Conservation (phyloP, 192 early-diverging fungal genomes). For the Backusella sp. region DNA sequence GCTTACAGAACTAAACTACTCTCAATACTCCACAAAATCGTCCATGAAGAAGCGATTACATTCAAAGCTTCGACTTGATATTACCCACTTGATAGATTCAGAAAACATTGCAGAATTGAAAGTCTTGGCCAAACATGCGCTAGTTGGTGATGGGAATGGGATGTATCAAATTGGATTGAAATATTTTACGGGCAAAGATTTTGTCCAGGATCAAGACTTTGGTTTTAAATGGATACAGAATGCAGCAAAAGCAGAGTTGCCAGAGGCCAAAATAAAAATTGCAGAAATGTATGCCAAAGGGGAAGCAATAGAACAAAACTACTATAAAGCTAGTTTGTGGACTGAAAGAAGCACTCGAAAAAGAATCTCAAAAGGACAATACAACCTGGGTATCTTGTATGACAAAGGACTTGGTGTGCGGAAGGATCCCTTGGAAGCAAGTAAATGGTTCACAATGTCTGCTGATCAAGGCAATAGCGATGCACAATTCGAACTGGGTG, state of each 20-base stretch:
- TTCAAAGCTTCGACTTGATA: background rate
- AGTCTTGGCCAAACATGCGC: background rate
- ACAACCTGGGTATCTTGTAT: background rate
- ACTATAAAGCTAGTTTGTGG: background rate
- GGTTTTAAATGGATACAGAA: background rate
- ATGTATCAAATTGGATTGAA: conserved; percentile 2
- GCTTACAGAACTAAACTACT: background rate
- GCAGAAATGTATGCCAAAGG: background rate
- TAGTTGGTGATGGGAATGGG: background rate
- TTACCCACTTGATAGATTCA: background rate
- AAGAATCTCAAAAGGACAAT: background rate
- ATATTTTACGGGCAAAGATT: background rate
- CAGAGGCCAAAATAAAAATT: background rate
- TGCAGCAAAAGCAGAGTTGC: background rate
- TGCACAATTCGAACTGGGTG: background rate
- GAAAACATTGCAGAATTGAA: background rate
- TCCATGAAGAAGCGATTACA: background rate
- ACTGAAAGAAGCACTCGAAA: background rate
- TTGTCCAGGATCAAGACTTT: background rate
- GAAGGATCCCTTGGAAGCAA: background rate
- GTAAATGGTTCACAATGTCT: background rate
- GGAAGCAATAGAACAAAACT: background rate
- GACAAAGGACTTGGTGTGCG: background rate
- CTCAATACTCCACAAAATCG: background rate
- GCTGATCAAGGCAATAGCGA: background rate